A percentile compares a stretch with the other conserved stretches of the same genome.
These are phyloP conservation scores for Camellia oleifera DNA, from an alignment of 179 eudicot genomes.

Conservation along the genomic window DNA sequence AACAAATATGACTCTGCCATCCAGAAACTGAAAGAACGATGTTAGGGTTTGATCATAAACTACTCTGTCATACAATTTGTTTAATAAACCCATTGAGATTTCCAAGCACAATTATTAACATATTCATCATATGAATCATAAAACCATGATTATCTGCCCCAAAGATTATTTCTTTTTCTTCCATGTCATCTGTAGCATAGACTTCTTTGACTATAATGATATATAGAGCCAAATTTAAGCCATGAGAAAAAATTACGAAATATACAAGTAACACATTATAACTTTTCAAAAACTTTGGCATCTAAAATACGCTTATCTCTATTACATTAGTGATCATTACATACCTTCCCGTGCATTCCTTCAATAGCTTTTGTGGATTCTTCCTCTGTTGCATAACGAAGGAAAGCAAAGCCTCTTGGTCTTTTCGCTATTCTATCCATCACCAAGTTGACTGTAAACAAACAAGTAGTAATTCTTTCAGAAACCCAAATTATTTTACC, in stretches of 20 bases:
- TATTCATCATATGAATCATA: background rate
- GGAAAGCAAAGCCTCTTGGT: slow-evolving; percentile 85
- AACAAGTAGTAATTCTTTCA: background rate
- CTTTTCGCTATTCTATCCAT: slow-evolving; percentile 85
- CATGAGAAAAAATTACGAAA: background rate
- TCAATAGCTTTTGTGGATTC: slow-evolving; percentile 77
- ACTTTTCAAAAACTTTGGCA: background rate
- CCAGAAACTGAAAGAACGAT: slow-evolving; percentile 58
- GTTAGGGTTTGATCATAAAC: background rate
- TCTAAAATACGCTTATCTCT: background rate
- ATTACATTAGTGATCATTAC: background rate
- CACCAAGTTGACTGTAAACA: slow-evolving; percentile 66
- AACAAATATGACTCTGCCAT: slow-evolving; percentile 86
- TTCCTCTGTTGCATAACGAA: slow-evolving; percentile 71
- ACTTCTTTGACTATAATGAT: background rate
- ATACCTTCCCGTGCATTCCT: slow-evolving; percentile 96
- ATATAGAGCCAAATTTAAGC: background rate
- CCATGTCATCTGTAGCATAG: background rate
- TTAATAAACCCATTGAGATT: background rate
- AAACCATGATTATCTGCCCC: background rate
- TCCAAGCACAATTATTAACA: background rate
- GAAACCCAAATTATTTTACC: background rate
- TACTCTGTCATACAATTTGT: no score
- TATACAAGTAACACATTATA: background rate
- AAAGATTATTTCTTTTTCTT: background rate